Evolutionary conservation across 331 rosid genomes (phyloP).

Genomic region (Acacia concinna): DNA sequence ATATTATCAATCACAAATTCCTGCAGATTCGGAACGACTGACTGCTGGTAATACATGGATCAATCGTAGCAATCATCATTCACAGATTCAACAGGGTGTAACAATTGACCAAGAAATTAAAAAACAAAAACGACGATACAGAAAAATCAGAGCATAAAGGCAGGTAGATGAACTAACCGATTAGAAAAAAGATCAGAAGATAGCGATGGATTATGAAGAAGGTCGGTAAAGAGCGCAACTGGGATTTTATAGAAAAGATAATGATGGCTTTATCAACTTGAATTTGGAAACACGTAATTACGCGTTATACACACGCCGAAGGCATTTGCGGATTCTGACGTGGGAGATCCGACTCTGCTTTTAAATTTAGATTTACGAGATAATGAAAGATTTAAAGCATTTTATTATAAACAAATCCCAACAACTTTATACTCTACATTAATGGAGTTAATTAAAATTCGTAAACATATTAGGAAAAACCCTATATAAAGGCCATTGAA

Average conservation of each 20-base stretch:
- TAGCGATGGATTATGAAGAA: background rate
- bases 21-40: background rate
- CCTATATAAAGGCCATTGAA: too few species aligned
- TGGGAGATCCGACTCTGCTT: background rate
- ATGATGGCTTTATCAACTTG: background rate
- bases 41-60: background rate
- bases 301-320: slow-evolving; percentile 27
- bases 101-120: background rate
- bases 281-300: background rate
- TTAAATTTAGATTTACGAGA: background rate
- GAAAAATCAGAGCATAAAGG: background rate
- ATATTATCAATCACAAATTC: background rate
- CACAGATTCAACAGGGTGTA: background rate
- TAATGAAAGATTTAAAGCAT: too few species aligned
- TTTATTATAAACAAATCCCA: too few species aligned
- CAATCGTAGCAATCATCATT: background rate
- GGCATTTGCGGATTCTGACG: background rate
- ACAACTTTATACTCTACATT: too few species aligned
- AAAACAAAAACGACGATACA: background rate
- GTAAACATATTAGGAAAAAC: too few species aligned
- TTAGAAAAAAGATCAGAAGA: background rate
- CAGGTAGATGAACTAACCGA: background rate
- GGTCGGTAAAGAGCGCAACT: background rate
- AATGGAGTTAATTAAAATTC: too few species aligned
- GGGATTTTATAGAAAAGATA: background rate